A percentile compares a stretch with the other conserved stretches of the same genome.
Evolutionary conservation across 2,329 filamentous ascomycete species (phyloP).

Genomic region (Pseudogymnoascus sp.): DNA sequence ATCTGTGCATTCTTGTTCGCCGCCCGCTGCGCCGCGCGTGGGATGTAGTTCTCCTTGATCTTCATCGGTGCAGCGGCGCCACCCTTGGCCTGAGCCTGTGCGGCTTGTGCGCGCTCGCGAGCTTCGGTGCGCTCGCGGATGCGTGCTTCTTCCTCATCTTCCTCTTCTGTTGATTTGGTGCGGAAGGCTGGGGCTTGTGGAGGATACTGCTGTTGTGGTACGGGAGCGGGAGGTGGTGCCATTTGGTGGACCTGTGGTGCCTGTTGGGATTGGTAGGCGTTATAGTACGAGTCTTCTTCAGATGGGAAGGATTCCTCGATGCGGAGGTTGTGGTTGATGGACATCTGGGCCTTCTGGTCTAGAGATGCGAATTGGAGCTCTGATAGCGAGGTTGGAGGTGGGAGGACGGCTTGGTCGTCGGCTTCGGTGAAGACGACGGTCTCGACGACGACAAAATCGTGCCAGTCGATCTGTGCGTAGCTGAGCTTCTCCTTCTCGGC

Average conservation of each 20-base stretch:
- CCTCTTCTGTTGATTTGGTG: constrained; percentile 10
- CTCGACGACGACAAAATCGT: constrained; percentile 93
- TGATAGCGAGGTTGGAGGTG: constrained; percentile 79
- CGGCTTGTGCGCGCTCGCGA: constrained; percentile 61
- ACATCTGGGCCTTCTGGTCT: constrained; percentile 89
- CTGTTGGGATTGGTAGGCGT: constrained; percentile 37
- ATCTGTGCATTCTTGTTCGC: constrained; percentile 60
- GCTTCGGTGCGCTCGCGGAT: constrained; percentile 58
- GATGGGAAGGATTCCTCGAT: constrained; percentile 94
- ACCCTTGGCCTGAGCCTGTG: constrained; percentile 69
- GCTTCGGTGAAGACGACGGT: constrained; percentile 86
- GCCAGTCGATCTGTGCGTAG: constrained; percentile 91
- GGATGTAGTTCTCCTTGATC: constrained; percentile 89
- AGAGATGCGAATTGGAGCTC: constrained; percentile 91
- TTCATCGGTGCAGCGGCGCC: constrained; percentile 63
- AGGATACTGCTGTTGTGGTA: constrained; percentile 28
- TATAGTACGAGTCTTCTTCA: constrained; percentile 58
- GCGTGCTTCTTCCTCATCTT: constrained; percentile 35
- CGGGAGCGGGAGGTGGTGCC: constrained; percentile 36
- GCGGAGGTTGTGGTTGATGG: constrained; percentile 66
- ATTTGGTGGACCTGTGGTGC: constrained; percentile 27
- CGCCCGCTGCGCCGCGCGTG: constrained; percentile 67
- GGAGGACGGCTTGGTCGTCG: constrained; percentile 79
- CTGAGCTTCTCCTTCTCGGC: constrained; percentile 70
- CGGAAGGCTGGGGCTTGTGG: constrained; percentile 21